Conservation (phyloP, 192 early-diverging fungal species). For the Umbelopsis isabellina region DNA sequence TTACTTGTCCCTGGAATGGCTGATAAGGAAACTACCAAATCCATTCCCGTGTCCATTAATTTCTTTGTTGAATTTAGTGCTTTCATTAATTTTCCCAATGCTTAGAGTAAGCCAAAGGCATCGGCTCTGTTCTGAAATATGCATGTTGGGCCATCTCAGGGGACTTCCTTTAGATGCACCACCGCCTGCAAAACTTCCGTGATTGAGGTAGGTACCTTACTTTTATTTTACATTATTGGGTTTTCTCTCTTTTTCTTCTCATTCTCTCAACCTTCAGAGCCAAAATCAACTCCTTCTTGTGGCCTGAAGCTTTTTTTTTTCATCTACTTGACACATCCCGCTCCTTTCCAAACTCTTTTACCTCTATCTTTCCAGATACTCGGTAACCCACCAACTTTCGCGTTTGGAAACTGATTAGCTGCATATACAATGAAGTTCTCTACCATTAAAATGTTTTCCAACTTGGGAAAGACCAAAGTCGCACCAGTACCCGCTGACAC, state of each 20-base stretch:
- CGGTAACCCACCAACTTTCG: background rate
- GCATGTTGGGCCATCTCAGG: too few relatives aligned
- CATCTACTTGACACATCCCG: background rate
- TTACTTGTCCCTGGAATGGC: constrained; percentile 17
- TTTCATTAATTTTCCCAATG: too few relatives aligned
- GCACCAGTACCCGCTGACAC: background rate
- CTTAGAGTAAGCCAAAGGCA: too few relatives aligned
- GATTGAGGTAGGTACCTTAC: too few relatives aligned
- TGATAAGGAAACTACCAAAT: background rate
- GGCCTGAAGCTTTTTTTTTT: background rate
- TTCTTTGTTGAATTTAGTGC: too few relatives aligned
- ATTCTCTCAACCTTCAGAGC: constrained; percentile 7
- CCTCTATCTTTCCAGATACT: background rate
- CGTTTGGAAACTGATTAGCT: background rate
- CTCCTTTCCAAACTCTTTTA: background rate
- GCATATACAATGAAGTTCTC: constrained; percentile 7
- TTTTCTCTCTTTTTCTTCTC: too few relatives aligned
- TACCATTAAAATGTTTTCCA: constrained; percentile 2
- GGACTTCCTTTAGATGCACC: too few relatives aligned
- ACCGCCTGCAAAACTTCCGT: too few relatives aligned
- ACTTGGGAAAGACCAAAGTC: constrained; percentile 7
- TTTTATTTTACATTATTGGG: too few relatives aligned
- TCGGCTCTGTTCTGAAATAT: too few relatives aligned
- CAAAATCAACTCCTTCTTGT: constrained; percentile 15
- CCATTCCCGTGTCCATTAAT: too few relatives aligned